Conservation (phyloP, 2,329 filamentous ascomycete genomes). For the Phialophora expanda region DNA sequence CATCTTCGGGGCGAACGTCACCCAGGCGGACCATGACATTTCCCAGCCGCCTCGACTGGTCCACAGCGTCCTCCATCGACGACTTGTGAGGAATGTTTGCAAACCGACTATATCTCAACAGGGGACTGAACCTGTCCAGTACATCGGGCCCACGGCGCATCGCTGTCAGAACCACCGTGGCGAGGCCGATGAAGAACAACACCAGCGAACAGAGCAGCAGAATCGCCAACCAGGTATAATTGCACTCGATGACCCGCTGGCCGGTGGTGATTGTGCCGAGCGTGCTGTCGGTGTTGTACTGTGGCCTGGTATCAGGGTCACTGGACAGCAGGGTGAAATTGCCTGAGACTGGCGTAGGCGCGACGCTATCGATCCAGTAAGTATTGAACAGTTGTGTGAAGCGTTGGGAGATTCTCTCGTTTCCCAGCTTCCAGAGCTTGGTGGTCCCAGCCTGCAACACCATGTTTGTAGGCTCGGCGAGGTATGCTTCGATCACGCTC, state of each 20-base stretch:
- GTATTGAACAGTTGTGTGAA: slow-evolving; percentile 19
- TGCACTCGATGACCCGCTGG: slow-evolving; percentile 12
- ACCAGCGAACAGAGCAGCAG: slow-evolving; percentile 17
- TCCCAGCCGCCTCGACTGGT: slow-evolving; percentile 9
- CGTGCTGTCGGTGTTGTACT: slow-evolving; percentile 16
- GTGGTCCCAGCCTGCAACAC: slow-evolving; percentile 12
- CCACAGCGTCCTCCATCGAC: slow-evolving; percentile 11
- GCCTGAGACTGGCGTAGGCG: slow-evolving; percentile 5
- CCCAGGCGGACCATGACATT: slow-evolving; percentile 13
- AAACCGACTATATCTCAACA: slow-evolving; percentile 15
- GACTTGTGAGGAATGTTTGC: neutral
- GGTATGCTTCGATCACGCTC: slow-evolving; percentile 14
- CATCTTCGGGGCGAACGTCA: slow-evolving; percentile 14
- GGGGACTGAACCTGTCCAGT: slow-evolving; percentile 15
- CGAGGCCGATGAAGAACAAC: slow-evolving; percentile 11
- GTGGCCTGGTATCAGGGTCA: neutral
- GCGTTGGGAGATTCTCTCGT: slow-evolving; percentile 8
- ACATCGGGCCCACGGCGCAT: slow-evolving; percentile 15
- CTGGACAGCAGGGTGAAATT: neutral
- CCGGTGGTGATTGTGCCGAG: slow-evolving; percentile 14
- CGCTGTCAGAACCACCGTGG: slow-evolving; percentile 3
- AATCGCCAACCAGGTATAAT: slow-evolving; percentile 9
- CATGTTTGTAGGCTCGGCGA: slow-evolving; percentile 9
- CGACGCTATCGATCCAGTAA: slow-evolving; percentile 19
- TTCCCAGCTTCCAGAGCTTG: slow-evolving; percentile 14